Base-by-base conservation (phyloP, 495 filamentous ascomycete genomes). In the Podospora pseudoanserina region DNA sequence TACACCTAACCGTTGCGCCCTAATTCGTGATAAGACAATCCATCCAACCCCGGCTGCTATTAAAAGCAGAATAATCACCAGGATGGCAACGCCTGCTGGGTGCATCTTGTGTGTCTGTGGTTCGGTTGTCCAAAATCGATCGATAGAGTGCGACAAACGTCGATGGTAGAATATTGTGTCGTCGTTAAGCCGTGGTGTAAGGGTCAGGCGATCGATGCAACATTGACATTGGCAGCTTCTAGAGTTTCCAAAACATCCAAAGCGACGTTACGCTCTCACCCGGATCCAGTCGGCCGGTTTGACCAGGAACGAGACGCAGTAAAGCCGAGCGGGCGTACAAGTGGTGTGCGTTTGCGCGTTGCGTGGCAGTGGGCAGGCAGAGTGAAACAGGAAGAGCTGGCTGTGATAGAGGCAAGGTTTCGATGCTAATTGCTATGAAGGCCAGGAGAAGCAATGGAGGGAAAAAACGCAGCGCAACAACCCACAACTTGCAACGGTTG, bases 1-100 rank as follows among this genome's bases (percentile, higher is more conserved):
- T 77, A 85, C 82, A 58, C 90, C 90, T 49, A 90, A 78, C 15
- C 85, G 83, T 60, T 85, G 79, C 54, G 90, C 89, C 68, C 86
- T 86, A 56, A 87, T 71, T 68, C 88, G 87, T 1, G 85, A 83
- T 71, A 83, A 88, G 68, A 84, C 72, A 67, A 88, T 70, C 80
- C 82, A 89, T 63, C 79, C 84, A 64, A 78, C 69, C 23, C 74
- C 76, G 20, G 73, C 79, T 65, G 76, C 77, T 59, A 86, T 39
- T 56, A 86, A 71, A 63, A 85, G 67, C 66, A 88, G 72, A 76
- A 88, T 68, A 70, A 85, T 68, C 72, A 85, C 77, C 68, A 86
- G 79, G 67, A 86, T 74, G 73, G 85, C 79, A 34, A 76, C 75
- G 70, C 80, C 80, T 54, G 79, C 77, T 28, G 82, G 71, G 69